Base-by-base conservation (phyloP, 768 basidiomycete species). In the Pulveroboletus sp. region DNA sequence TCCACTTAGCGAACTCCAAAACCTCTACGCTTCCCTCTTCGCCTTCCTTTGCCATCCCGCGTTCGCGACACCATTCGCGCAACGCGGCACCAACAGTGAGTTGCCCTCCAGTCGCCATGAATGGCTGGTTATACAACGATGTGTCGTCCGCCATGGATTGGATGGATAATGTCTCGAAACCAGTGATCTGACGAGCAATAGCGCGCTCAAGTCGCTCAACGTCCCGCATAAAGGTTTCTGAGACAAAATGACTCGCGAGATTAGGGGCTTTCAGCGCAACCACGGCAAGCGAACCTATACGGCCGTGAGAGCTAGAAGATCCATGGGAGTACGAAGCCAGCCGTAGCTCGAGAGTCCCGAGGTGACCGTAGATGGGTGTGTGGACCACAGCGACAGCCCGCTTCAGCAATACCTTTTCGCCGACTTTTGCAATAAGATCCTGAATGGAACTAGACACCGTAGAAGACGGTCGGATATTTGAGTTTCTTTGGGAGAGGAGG, bases 131-230 rank as follows among this genome's bases (percentile, higher is more conserved):
- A 61, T 88, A 88, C 40, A 92, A 67, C 7, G 81, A 79, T 2
- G 76, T 78, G 32, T 69, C 69, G 48, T 83, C 81, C 5, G 62
- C 59, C 1, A 55, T 55, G 6, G 65, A 54, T 10, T 69, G 67
- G 17, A 92, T 71, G 1, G 71, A 72, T 14, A 69, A 68, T 0
- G 89, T 89, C 26, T 88, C 82, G 62, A 93, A 85, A 3, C 92
- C 93, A 18, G 83, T 82, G 44, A 92, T 84, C 68, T 95, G 93
- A 37, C 91, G 78, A 9, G 85, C 86, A n/a, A 95, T 55, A 2
- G 85, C 79, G 21, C 89, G 82, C 57, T 87, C 82, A 13, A 95
- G 73, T 38, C 76, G 74, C 30, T 73, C 72, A 15, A 89, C 69
- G 35, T 86, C 80, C n/a, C 71, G 64, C 26, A 72, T 69, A 58